Evolutionary conservation across 495 filamentous ascomycete genomes (phyloP), one percentile per base, ranked within the genome.

Genomic region (Aspergillus egyptiacus): DNA sequence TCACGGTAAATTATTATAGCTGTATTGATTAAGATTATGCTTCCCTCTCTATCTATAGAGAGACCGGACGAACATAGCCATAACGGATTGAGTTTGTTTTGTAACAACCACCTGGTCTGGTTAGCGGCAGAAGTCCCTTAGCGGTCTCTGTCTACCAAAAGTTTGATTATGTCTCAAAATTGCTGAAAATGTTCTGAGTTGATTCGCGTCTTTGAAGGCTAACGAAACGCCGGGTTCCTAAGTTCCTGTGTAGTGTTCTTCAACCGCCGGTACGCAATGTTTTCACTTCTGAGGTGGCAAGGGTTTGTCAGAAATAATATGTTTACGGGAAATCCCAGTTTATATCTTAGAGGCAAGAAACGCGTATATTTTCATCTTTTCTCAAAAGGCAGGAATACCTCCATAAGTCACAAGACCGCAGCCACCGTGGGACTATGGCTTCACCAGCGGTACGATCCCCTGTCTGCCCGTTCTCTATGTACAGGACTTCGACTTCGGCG

Each of bases 401-500:
- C 3, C 6, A 9, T 7, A 35, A 27, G 5, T 5, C 5, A 4
- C 24, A 2, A 35, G n/a, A 9, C n/a, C 15, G 19, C 8, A 7
- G 5, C 8, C 10, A 37, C 19, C 2, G 18, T 37, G 10, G 17
- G 18, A 37, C 17, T 8, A 20, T 25, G 9, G 5, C 13, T 36
- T 56, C 28, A 55, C 30, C 52, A 33, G 32, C 47, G 52, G 48
- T 53, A 54, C 2, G 54, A 28, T 27, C 31, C 28, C 23, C 50
- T 61, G 10, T 51, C 50, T 9, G 24, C 30, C 43, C 57, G 53
- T 11, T 72, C 66, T 47, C 59, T 61, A 13, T 46, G 55, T 13
- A 34, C 39, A 11, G 71, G 71, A 45, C 69, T 74, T 17, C 66
- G 67, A 31, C 71, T 74, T 46, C 71, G 59, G 43, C 68, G 55